phyloP scores from a whole-genome alignment of 768 basidiomycete genomes.

The Suillus hirtellus region DNA sequence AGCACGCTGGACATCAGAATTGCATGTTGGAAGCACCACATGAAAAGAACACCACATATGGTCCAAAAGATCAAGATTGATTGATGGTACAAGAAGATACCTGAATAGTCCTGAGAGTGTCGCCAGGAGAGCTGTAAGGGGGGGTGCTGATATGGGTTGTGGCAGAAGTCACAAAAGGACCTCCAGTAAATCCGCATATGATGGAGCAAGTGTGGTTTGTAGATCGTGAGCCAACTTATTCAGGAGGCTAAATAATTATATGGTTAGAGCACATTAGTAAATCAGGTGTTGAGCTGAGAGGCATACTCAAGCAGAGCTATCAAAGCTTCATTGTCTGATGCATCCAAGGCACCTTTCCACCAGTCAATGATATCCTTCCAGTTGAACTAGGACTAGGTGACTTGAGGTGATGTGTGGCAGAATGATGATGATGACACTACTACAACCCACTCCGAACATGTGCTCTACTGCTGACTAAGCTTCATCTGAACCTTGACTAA shows the following conservation, averaged over 20 bases:
- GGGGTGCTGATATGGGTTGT: conserved; percentile 56
- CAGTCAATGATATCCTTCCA: conserved; percentile 58
- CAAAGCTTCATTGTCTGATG: conserved; percentile 71
- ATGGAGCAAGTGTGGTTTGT: conserved; percentile 69
- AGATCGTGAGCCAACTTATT: conserved; percentile 81
- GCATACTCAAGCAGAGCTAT: conserved; percentile 76
- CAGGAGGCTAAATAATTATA: conserved; percentile 51
- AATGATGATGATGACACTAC: too few relatives aligned
- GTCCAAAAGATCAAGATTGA: conserved; percentile 49
- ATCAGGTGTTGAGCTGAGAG: conserved; percentile 1
- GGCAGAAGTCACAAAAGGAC: conserved; percentile 58
- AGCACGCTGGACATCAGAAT: conserved; percentile 71
- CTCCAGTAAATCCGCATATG: conserved; percentile 55
- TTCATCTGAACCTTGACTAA: too few relatives aligned
- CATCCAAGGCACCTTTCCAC: conserved; percentile 61
- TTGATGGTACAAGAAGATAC: conserved; percentile 67
- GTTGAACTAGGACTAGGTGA: too few relatives aligned
- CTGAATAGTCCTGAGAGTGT: conserved; percentile 73
- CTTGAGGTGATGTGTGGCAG: too few relatives aligned
- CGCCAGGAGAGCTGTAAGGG: conserved; percentile 63
- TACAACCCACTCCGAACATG: too few relatives aligned
- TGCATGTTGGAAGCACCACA: conserved; percentile 54
- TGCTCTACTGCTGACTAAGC: too few relatives aligned
- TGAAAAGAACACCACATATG: conserved; percentile 61
- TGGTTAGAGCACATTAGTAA: conserved; percentile 15